phyloP scores from a whole-genome alignment of 2,329 filamentous ascomycete species.

The Rutstroemia sydowiana region DNA sequence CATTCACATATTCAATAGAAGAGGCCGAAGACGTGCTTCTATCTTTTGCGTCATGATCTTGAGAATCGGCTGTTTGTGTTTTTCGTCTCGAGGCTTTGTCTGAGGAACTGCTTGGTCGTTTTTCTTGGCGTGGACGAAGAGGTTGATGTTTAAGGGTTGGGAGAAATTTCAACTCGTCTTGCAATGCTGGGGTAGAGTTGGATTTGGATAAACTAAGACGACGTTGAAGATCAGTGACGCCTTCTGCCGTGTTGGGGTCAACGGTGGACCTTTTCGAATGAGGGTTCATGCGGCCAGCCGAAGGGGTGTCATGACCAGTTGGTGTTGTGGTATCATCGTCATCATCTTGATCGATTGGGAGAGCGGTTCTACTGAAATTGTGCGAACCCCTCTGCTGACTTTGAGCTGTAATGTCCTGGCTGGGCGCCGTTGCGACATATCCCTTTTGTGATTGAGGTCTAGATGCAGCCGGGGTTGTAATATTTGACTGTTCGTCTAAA shows the following conservation, averaged over 20 bases:
- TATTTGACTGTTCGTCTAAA: conserved; percentile 22
- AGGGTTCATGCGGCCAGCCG: neutral
- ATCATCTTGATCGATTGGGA: neutral
- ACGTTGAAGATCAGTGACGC: conserved; percentile 6
- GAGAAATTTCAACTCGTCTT: conserved; percentile 28
- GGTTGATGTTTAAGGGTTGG: conserved; percentile 36
- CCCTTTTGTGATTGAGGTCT: conserved; percentile 23
- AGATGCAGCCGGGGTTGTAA: conserved; percentile 24
- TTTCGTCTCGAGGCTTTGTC: neutral
- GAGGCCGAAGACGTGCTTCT: neutral
- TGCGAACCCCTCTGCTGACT: neutral
- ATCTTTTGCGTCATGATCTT: conserved; percentile 2
- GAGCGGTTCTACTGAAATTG: neutral
- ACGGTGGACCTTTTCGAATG: conserved; percentile 7
- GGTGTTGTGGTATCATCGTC: neutral
- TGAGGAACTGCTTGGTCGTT: conserved; percentile 11
- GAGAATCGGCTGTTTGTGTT: neutral
- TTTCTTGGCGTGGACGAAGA: conserved; percentile 27
- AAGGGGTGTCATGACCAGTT: neutral
- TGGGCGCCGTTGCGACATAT: neutral
- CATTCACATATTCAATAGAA: neutral
- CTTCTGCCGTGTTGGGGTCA: conserved; percentile 9
- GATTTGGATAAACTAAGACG: conserved; percentile 16
- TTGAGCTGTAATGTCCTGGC: neutral
- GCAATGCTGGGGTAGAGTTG: conserved; percentile 15